Evolutionary conservation across 192 early-diverging fungal genomes (phyloP), one percentile per base, ranked within the genome.

Genomic region (Dissophora ornata): DNA sequence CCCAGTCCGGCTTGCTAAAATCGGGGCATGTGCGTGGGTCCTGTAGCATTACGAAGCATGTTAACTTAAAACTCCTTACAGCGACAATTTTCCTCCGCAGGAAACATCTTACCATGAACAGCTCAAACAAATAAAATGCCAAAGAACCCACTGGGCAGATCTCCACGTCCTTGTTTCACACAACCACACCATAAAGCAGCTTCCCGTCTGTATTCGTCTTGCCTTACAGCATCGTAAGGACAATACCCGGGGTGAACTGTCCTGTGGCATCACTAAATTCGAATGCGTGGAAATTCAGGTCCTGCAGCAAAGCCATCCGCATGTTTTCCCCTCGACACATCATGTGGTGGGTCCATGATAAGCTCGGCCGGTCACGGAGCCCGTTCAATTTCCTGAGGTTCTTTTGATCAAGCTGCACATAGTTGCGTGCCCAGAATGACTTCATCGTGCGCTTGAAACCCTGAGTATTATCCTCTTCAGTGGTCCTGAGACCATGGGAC

Each of bases 1-100:
- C 4, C 60, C 60, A 62, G 33, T 40, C 24, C 32, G 22, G 16
- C 19, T 25, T 24, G 21, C 47, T 48, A 30, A 62, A 50, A 50
- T 62, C 33, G 12, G 48, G 60, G 15, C 60, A 13, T 36, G 34
- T 16, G 16, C 3, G 33, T 19, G 46, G 48, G 18, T 50, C 34
- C 60, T 62, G 25, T 4, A 50, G 21, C 28, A 0, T 12, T 34
- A 60, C 24, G 21, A 47, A 60, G 24, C 22, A 48, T 0, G 22
- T 36, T 36, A 62, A 15, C 13, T 34, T 50, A n/a, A n/a, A n/a
- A n/a, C n/a, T n/a, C n/a, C n/a, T n/a, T n/a, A n/a, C n/a, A n/a
- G n/a, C n/a, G n/a, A n/a, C n/a, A n/a, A n/a, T n/a, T n/a, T n/a
- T n/a, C n/a, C n/a, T n/a, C n/a, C n/a, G n/a, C n/a, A n/a, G n/a